Conservation (phyloP, 345 rosid genomes). For the Mercurialis annua region DNA sequence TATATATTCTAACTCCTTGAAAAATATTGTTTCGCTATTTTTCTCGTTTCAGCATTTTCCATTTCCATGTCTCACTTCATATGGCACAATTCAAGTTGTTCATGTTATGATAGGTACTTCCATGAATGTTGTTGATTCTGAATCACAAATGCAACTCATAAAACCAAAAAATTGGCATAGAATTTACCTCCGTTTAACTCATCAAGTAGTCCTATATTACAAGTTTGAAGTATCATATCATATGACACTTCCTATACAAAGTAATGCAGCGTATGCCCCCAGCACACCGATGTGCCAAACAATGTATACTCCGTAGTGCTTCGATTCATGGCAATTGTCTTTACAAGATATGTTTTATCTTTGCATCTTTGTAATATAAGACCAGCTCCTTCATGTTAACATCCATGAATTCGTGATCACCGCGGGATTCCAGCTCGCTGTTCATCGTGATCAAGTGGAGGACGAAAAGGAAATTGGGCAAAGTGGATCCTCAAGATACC, state of each 20-base stretch:
- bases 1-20: no score
- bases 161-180: not conserved
- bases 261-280: not conserved
- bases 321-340: not conserved
- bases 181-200: not conserved
- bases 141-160: no score
- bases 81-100: no score
- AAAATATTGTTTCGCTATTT: no score
- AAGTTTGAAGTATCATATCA: not conserved
- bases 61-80: no score
- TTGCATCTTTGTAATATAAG: conserved; percentile 1
- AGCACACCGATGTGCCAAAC: not conserved
- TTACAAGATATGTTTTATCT: not conserved
- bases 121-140: no score
- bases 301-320: not conserved
- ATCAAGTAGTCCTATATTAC: not conserved
- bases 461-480: conserved; percentile 48
- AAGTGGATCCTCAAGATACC: conserved; percentile 37
- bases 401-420: conserved; percentile 5
- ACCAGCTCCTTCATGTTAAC: not conserved
- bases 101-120: no score
- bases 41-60: no score
- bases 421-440: not conserved
- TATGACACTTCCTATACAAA: not conserved
- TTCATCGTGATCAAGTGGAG: conserved; percentile 29